Base-by-base conservation (phyloP, 1,284 basidiomycete species). In the Trichosporon sp. region DNA sequence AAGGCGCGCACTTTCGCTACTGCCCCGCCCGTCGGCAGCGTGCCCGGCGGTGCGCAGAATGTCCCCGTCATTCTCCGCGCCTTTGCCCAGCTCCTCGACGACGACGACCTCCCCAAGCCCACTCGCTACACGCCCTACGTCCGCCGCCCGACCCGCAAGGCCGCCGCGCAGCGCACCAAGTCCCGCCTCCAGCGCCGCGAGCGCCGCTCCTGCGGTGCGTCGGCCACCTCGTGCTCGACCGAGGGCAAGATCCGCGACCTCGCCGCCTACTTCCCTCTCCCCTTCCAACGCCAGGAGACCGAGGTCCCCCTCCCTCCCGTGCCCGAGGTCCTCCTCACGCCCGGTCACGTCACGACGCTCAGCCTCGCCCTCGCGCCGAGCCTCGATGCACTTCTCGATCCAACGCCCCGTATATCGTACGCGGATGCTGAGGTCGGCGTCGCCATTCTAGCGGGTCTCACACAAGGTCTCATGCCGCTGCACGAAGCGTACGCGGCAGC, bases 1-100 rank as follows among this genome's bases (percentile, higher is more conserved):
- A 66, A 72, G 3, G 77, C 77, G 18, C 72, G 80, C 65, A 75
- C 69, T 0, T 81, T 79, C 62, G 73, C 78, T 1, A 69, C 70
- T 1, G 72, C 71, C 5, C 71, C 77, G 0, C 71, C 75, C 2
- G 60, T 68, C 6, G 68, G 70, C 6, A 21, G 47, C 3, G 31
- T 65, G 51, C n/a, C 32, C 7, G 15, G 25, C 8, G 70, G 72
- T 0, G 69, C 53, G 8, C 64, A 65, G 13, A 76, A 81, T 12
- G 73, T 77, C 4, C 78, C 78, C 42, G 71, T 81, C 29, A 74
- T 69, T 3, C 71, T 81, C 0, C 70, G 80, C 34, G 78, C 80
- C 2, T 75, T 81, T 21, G 69, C 74, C 0, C 66, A 69, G 8
- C 62, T 79, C 15, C 65, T 80, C 56, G 74, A 77, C 64, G 75